Percentiles rank a stretch among this genome's conserved stretches.
phyloP scores from a whole-genome alignment of 495 filamentous ascomycete genomes.

The Friedmanniomyces endolithicus region DNA sequence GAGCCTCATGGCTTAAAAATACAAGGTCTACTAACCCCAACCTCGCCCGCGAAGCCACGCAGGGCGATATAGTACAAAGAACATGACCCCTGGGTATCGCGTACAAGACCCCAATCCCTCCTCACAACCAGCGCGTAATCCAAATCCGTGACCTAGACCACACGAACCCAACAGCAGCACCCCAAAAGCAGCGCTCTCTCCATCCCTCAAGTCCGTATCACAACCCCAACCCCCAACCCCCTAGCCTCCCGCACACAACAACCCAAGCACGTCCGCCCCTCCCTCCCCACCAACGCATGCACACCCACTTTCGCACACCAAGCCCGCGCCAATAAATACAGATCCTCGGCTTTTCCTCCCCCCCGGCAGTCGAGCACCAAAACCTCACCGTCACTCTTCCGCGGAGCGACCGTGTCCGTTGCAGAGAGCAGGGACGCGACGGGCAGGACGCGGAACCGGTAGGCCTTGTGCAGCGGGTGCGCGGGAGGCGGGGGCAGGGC shows the following conservation, averaged over 20 bases:
- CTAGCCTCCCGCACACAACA: conserved; percentile 30
- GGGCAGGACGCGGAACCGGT: conserved; percentile 21
- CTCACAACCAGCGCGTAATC: too few species aligned
- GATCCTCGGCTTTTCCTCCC: background rate
- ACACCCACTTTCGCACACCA: conserved; percentile 29
- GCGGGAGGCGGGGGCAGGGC: conserved; percentile 5
- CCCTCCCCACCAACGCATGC: conserved; percentile 27
- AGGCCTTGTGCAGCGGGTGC: conserved; percentile 27
- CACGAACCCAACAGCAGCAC: too few species aligned
- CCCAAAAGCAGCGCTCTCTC: too few species aligned
- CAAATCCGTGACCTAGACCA: too few species aligned
- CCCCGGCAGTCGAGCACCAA: conserved; percentile 28
- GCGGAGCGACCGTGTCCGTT: background rate
- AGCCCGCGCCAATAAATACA: conserved; percentile 27
- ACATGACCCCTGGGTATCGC: too few species aligned
- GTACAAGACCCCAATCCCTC: too few species aligned
- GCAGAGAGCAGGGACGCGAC: conserved; percentile 19
- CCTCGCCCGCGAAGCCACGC: too few species aligned
- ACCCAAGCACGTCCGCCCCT: conserved; percentile 27
- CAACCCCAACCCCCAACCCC: conserved; percentile 23
- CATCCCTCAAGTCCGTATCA: conserved; percentile 14
- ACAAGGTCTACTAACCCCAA: too few species aligned
- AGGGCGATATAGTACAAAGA: too few species aligned
- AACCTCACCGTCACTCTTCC: conserved; percentile 5
- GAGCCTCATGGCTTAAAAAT: too few species aligned